A percentile compares a stretch with the other conserved stretches of the same genome.
These are phyloP conservation scores for Amniculicola lignicola DNA, from an alignment of 495 filamentous ascomycete species.

Conservation along the genomic window DNA sequence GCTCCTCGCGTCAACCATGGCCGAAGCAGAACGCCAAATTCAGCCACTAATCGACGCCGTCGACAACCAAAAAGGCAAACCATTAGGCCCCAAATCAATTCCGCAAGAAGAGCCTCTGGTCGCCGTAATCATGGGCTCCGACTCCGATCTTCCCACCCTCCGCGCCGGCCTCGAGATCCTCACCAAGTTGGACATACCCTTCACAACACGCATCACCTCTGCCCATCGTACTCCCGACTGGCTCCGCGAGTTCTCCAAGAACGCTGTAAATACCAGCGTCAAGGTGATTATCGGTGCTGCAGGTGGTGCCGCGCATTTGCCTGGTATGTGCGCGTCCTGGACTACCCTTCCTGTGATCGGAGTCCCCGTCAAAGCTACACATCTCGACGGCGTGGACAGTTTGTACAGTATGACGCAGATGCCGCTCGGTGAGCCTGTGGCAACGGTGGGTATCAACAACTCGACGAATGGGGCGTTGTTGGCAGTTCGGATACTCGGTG, in stretches of 20 bases:
- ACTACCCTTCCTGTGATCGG: slow-evolving; percentile 91
- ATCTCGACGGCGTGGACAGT: slow-evolving; percentile 85
- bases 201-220: slow-evolving; percentile 79
- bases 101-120: slow-evolving; percentile 55
- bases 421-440: slow-evolving; percentile 69
- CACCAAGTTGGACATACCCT: slow-evolving; percentile 69
- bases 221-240: slow-evolving; percentile 85
- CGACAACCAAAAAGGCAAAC: slow-evolving; percentile 32
- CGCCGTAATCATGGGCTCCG: slow-evolving; percentile 90
- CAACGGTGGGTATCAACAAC: slow-evolving; percentile 91
- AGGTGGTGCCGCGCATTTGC: slow-evolving; percentile 86
- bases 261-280: slow-evolving; percentile 65
- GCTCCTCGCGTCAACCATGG: slow-evolving; percentile 63
- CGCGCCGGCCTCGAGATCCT: slow-evolving; percentile 74
- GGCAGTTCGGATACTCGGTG: slow-evolving; percentile 79
- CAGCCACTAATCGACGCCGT: slow-evolving; percentile 41
- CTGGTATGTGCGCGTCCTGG: slow-evolving; percentile 85
- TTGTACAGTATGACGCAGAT: slow-evolving; percentile 90
- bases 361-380: slow-evolving; percentile 82
- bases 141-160: slow-evolving; percentile 82
- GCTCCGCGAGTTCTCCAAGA: slow-evolving; percentile 73
- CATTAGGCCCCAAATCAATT: not conserved
- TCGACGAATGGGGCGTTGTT: slow-evolving; percentile 86
- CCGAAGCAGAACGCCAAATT: slow-evolving; percentile 68
- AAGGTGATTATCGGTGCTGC: slow-evolving; percentile 94